Base-by-base conservation (phyloP, 2,329 filamentous ascomycete species). In the Ophiostoma ulmi region DNA sequence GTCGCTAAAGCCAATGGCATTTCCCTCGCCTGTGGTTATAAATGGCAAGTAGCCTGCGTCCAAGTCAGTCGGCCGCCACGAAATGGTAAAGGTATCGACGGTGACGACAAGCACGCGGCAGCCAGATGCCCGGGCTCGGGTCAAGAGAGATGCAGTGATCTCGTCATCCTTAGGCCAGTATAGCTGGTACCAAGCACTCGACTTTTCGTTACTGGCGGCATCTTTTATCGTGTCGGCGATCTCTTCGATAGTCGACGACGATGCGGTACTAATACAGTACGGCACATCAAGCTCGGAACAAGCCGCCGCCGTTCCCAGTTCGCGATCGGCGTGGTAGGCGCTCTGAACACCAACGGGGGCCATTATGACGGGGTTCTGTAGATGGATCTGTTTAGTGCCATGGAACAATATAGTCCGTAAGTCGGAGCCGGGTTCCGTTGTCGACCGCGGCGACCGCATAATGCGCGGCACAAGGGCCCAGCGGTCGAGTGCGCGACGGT, bases 121-220 rank as follows among this genome's bases (percentile, higher is more conserved):
- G 0, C 90, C 90, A 41, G 81, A 84, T 0, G 79, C 81, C 75
- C 87, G 87, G 0, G 90, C 91, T 0, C 90, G 36, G 14, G 78
- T 76, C 5, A 93, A 81, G 20, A 93, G 79, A 1, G 86, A 90
- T 0, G 84, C 80, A 0, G 90, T 92, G 70, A 92, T 81, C 69
- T 92, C 84, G 70, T 87, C 85, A 70, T 86, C 85, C 26, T 83
- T 79, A 0, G 90, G 90, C 88, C 90, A 92, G 80, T 93, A 93
- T 0, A 93, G 83, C 76, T 93, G 91, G 77, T 85, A 93, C 89
- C 89, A 93, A 4, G 70, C 68, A 58, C 52, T 58, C 52, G n/a
- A 48, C 20, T 5, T 17, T 2, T 48, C 52, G 52, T 58, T 20
- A n/a, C 44, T 48, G 31, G 52, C 67, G 1, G 68, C 22, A 44